Evolutionary conservation across 1,284 basidiomycete genomes (phyloP).

Genomic region (Tylopilus orsonianus): DNA sequence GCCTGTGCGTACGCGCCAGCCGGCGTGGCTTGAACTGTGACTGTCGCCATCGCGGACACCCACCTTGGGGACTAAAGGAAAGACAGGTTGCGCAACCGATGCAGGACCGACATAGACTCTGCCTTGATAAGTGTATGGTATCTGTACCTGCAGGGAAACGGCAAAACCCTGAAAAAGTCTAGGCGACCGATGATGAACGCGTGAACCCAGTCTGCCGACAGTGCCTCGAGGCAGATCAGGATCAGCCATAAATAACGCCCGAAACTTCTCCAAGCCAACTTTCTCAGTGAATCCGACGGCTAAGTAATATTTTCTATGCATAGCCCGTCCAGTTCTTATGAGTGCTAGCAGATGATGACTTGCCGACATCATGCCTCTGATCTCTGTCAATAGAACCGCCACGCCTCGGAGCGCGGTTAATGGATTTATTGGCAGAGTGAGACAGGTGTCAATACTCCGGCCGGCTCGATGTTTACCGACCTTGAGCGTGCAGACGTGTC

Average conservation of each 20-base stretch:
- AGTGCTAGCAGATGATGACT: too few relatives aligned
- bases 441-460: neutral
- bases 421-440: too few relatives aligned
- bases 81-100: neutral
- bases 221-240: slow-evolving; percentile 21
- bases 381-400: too few relatives aligned
- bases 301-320: neutral
- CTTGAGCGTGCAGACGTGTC: neutral
- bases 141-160: slow-evolving; percentile 7
- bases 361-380: too few relatives aligned
- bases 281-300: neutral
- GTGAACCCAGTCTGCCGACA: slow-evolving; percentile 14
- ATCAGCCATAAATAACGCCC: slow-evolving; percentile 11
- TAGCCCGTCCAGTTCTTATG: neutral
- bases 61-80: too few relatives aligned
- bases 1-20: slow-evolving; percentile 10
- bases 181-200: slow-evolving; percentile 19
- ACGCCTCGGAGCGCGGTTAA: too few relatives aligned
- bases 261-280: slow-evolving; percentile 8
- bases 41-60: slow-evolving; percentile 6
- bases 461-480: neutral
- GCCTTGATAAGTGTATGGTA: slow-evolving; percentile 6
- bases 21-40: neutral
- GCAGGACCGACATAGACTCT: neutral
- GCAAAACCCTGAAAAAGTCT: slow-evolving; percentile 1